Conservation (phyloP, 2,329 filamentous ascomycete genomes). For the Intubia oerlemansii region DNA sequence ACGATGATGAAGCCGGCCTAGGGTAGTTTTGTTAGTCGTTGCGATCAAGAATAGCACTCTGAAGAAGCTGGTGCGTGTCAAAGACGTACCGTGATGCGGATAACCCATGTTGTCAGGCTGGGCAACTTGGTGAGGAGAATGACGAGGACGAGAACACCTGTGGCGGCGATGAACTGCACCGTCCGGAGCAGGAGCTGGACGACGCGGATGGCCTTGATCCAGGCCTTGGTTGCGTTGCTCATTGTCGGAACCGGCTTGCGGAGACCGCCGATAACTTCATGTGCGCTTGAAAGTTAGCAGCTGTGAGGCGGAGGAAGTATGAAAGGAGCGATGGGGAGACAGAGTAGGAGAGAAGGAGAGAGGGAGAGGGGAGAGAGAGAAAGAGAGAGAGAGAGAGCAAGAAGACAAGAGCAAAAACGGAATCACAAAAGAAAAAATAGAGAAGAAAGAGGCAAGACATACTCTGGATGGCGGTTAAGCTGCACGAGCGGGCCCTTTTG, state of each 20-base stretch:
- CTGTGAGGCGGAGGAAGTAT: neutral
- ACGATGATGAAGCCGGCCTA: slow-evolving; percentile 57
- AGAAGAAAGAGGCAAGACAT: too few species aligned
- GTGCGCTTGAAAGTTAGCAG: slow-evolving; percentile 22
- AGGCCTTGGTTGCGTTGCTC: slow-evolving; percentile 45
- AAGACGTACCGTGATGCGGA: slow-evolving; percentile 49
- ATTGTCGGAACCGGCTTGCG: slow-evolving; percentile 42
- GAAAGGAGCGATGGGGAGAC: neutral
- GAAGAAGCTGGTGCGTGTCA: neutral
- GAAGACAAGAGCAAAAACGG: neutral
- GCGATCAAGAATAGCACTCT: neutral
- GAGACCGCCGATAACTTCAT: slow-evolving; percentile 40
- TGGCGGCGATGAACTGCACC: slow-evolving; percentile 43
- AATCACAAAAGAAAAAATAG: neutral
- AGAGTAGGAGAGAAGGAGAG: neutral
- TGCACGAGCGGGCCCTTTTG: slow-evolving; percentile 55
- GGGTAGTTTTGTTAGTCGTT: neutral
- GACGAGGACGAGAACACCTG: slow-evolving; percentile 52
- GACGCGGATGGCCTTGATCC: slow-evolving; percentile 47
- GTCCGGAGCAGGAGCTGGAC: slow-evolving; percentile 48
- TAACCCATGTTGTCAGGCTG: slow-evolving; percentile 47
- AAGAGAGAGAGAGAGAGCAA: neutral
- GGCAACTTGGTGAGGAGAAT: slow-evolving; percentile 54
- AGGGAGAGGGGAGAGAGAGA: neutral
- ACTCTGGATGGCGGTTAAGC: slow-evolving; percentile 80